Conservation (phyloP, 768 basidiomycete species). For the Boletus rubroflammeus region DNA sequence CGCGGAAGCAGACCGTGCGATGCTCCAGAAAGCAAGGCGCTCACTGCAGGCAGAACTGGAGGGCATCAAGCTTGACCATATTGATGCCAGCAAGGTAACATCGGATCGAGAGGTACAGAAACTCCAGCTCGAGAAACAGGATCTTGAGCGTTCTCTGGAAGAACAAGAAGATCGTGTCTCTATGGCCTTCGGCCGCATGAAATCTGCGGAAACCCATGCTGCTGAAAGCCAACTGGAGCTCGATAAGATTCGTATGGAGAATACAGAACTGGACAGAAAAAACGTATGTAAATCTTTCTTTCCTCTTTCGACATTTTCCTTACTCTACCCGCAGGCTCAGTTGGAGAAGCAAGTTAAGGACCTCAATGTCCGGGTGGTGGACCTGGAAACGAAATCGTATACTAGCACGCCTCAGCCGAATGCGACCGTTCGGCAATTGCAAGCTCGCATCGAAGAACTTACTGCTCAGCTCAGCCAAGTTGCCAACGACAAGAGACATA, state of each 20-base stretch:
- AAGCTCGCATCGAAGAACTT: conserved; percentile 72
- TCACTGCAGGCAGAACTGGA: conserved; percentile 78
- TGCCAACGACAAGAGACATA: conserved; percentile 39
- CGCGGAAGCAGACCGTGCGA: conserved; percentile 74
- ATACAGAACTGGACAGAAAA: conserved; percentile 71
- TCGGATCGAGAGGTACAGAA: conserved; percentile 73
- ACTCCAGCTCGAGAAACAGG: conserved; percentile 76
- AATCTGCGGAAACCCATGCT: conserved; percentile 74
- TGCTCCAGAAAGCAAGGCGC: conserved; percentile 79
- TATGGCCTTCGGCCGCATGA: conserved; percentile 73
- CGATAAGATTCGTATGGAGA: conserved; percentile 73
- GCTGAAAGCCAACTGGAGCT: conserved; percentile 75
- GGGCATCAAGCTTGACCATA: conserved; percentile 71
- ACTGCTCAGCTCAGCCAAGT: conserved; percentile 41
- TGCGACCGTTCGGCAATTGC: conserved; percentile 54
- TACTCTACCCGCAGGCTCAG: conserved; percentile 49
- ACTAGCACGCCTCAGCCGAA: conserved; percentile 58
- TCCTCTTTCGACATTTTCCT: background rate
- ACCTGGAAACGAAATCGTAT: conserved; percentile 77
- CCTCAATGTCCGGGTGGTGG: conserved; percentile 75
- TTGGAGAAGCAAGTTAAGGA: conserved; percentile 87
- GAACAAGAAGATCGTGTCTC: conserved; percentile 73
- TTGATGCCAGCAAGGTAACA: conserved; percentile 65
- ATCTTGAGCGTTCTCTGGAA: conserved; percentile 72
- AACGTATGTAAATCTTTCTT: conserved; percentile 49